Conservation (phyloP, 345 rosid species). For the Salix exigua region DNA sequence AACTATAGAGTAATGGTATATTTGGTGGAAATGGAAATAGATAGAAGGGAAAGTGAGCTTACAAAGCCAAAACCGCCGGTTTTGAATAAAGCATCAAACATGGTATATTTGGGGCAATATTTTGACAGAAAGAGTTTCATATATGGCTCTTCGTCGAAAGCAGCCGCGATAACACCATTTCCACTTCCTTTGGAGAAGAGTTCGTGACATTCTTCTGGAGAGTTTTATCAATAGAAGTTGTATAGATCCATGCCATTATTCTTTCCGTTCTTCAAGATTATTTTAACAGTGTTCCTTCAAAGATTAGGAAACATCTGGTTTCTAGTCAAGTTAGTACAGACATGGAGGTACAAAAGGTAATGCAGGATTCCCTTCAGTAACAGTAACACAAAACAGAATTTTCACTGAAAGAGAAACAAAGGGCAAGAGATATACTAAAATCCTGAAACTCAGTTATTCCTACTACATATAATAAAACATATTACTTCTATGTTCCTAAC, state of each 20-base stretch:
- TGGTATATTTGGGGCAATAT: too few species aligned
- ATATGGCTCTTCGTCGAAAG: too few species aligned
- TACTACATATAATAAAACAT: not conserved
- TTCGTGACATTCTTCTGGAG: conserved; percentile 19
- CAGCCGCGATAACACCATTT: too few species aligned
- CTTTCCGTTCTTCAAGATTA: not conserved
- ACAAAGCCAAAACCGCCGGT: too few species aligned
- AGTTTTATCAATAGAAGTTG: conserved; percentile 28
- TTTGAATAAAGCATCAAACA: too few species aligned
- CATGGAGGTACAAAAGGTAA: not conserved
- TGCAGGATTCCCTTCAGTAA: not conserved
- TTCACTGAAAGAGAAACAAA: not conserved
- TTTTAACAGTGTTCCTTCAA: not conserved
- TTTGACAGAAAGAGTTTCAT: too few species aligned
- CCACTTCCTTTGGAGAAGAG: too few species aligned
- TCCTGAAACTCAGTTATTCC: not conserved
- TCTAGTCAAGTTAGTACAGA: not conserved
- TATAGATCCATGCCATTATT: conserved; percentile 21
- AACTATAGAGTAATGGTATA: too few species aligned
- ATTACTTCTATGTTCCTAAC: too few species aligned
- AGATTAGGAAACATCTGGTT: conserved; percentile 1
- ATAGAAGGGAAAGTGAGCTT: too few species aligned
- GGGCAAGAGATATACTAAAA: not conserved
- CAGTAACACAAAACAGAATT: not conserved
- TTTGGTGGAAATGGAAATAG: too few species aligned